Conservation (phyloP, 495 filamentous ascomycete genomes). For the Daldinia concentrica region DNA sequence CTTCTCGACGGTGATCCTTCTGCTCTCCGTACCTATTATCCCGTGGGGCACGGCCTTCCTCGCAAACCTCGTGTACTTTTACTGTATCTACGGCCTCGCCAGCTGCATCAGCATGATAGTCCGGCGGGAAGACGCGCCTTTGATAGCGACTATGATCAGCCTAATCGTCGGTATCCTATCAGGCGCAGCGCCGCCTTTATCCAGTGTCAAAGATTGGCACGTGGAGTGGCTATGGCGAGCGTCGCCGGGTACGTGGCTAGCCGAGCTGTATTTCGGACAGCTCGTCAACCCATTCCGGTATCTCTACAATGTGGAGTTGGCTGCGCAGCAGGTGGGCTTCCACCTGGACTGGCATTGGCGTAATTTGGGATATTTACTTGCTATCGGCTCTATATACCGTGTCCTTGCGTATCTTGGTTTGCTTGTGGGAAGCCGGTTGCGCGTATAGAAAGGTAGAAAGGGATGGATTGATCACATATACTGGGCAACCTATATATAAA, state of each 20-base stretch:
- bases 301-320: slow-evolving; percentile 56
- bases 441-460: slow-evolving; percentile 20
- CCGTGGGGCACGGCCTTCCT: slow-evolving; percentile 54
- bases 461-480: background rate
- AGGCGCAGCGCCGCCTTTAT: slow-evolving; percentile 60
- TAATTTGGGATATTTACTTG: slow-evolving; percentile 52
- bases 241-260: slow-evolving; percentile 65
- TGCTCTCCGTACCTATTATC: slow-evolving; percentile 62
- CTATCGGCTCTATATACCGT: slow-evolving; percentile 53
- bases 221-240: slow-evolving; percentile 65
- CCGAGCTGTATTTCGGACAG: slow-evolving; percentile 63
- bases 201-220: slow-evolving; percentile 60
- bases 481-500: background rate
- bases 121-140: slow-evolving; percentile 58
- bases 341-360: slow-evolving; percentile 48
- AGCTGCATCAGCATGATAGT: slow-evolving; percentile 60
- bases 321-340: slow-evolving; percentile 50
- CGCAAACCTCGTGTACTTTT: slow-evolving; percentile 64
- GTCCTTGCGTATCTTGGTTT: slow-evolving; percentile 55
- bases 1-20: slow-evolving; percentile 61
- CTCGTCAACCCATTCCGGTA: slow-evolving; percentile 57
- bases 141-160: slow-evolving; percentile 58
- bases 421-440: slow-evolving; percentile 39
- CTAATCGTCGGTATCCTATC: slow-evolving; percentile 60
- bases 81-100: slow-evolving; percentile 66